phyloP scores from a whole-genome alignment of 2,329 filamentous ascomycete species.

The Colletotrichum graminicola region DNA sequence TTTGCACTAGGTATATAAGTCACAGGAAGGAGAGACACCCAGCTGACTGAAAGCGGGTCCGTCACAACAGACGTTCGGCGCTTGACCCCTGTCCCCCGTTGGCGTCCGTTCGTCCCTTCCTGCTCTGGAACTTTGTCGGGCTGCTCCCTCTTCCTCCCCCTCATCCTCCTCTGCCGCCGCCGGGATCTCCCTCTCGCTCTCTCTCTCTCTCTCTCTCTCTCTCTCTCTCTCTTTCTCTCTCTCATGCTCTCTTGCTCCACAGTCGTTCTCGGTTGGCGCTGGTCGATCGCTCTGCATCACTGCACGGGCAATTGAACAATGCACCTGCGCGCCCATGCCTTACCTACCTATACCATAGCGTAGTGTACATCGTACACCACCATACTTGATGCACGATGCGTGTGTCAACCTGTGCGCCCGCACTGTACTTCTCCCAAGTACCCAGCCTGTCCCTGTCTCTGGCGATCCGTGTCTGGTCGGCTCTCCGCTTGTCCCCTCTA shows the following conservation, averaged over 20 bases:
- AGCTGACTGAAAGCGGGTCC: slow-evolving; percentile 11
- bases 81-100: slow-evolving; percentile 5
- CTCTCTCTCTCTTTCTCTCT: not conserved
- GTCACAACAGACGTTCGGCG: not conserved
- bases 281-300: slow-evolving; percentile 12
- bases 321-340: not conserved
- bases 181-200: no score
- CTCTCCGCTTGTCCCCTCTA: not conserved
- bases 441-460: slow-evolving; percentile 27
- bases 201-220: not conserved
- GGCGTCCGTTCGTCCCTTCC: slow-evolving; percentile 15
- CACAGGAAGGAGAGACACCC: slow-evolving; percentile 5
- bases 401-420: not conserved
- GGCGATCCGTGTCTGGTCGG: slow-evolving; percentile 31
- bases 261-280: slow-evolving; percentile 3
- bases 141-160: no score
- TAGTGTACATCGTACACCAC: no score
- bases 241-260: not conserved
- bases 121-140: not conserved
- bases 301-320: slow-evolving; percentile 7
- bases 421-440: slow-evolving; percentile 17
- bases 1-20: not conserved
- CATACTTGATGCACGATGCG: not conserved
- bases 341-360: not conserved
- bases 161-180: no score